Conservation (phyloP, 805 yeast species). For the Suhomyces sp. region DNA sequence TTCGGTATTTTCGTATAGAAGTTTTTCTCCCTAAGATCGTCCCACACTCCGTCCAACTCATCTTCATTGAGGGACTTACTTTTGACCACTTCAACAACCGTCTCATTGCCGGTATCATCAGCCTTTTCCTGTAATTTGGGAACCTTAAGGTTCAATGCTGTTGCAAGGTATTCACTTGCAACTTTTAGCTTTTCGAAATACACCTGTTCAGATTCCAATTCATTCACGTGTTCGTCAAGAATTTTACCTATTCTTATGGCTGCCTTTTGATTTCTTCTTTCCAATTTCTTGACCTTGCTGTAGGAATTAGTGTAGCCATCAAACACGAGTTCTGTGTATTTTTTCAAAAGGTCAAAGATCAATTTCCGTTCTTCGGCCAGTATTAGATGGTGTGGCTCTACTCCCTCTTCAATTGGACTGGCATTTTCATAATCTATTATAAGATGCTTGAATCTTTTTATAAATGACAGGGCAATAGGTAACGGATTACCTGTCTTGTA, state of each 20-base stretch:
- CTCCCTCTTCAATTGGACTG: neutral
- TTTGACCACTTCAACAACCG: conserved; percentile 22
- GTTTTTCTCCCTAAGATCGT: conserved; percentile 57
- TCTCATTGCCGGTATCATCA: conserved; percentile 13
- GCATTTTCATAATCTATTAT: conserved; percentile 24
- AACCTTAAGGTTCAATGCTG: conserved; percentile 29
- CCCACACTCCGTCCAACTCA: conserved; percentile 50
- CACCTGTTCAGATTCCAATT: conserved; percentile 30
- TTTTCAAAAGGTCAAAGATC: conserved; percentile 38
- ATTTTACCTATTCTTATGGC: conserved; percentile 68
- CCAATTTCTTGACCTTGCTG: conserved; percentile 32
- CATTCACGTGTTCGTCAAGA: conserved; percentile 42
- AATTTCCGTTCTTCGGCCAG: conserved; percentile 22
- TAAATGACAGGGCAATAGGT: conserved; percentile 46
- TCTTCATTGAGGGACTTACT: conserved; percentile 23
- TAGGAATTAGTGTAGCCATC: conserved; percentile 35
- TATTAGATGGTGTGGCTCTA: conserved; percentile 18
- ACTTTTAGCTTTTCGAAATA: conserved; percentile 45
- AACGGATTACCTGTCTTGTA: conserved; percentile 29
- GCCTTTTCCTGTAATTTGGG: conserved; percentile 13
- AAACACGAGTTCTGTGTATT: conserved; percentile 45
- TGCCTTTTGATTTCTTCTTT: conserved; percentile 47
- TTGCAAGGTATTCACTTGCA: conserved; percentile 45
- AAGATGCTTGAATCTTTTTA: conserved; percentile 45
- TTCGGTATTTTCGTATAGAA: conserved; percentile 62